Conservation (phyloP, 805 yeast species). For the Zygosaccharomyces bisporus region DNA sequence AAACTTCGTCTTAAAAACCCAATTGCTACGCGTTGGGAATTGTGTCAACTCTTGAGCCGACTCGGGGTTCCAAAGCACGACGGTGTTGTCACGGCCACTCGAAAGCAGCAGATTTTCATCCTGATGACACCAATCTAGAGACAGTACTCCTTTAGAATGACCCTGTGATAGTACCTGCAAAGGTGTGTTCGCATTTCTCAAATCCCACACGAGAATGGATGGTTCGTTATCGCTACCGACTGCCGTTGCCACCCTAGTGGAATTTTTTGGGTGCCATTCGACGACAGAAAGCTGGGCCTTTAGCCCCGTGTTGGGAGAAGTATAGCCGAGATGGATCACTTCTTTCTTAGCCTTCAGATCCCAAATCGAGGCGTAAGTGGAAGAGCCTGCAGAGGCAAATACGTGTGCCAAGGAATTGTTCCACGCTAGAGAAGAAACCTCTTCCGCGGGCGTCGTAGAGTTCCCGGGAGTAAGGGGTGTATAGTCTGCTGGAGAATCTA, state of each 20-base stretch:
- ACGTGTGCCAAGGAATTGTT: conserved; percentile 79
- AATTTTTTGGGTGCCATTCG: conserved; percentile 91
- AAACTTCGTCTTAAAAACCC: conserved; percentile 88
- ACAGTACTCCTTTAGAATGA: conserved; percentile 82
- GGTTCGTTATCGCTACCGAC: conserved; percentile 79
- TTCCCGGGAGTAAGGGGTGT: conserved; percentile 62
- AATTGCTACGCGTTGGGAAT: conserved; percentile 87
- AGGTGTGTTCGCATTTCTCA: conserved; percentile 91
- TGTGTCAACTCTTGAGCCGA: conserved; percentile 70
- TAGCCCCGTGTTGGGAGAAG: conserved; percentile 45
- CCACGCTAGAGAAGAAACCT: conserved; percentile 82
- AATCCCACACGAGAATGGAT: conserved; percentile 84
- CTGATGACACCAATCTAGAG: conserved; percentile 88
- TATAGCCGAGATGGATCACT: conserved; percentile 77
- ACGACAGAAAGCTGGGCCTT: conserved; percentile 75
- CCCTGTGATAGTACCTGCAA: conserved; percentile 61
- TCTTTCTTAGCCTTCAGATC: conserved; percentile 85
- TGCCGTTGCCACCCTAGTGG: conserved; percentile 85
- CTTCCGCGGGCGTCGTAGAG: conserved; percentile 76
- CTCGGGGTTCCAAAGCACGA: conserved; percentile 86
- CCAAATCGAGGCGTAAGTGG: conserved; percentile 90
- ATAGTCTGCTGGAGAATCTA: conserved; percentile 37
- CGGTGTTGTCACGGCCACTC: conserved; percentile 88
- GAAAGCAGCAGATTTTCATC: conserved; percentile 78
- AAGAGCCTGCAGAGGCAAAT: conserved; percentile 82